A percentile compares a stretch with the other conserved stretches of the same genome.
These are phyloP conservation scores for Bremia lactucae DNA, from an alignment of 352 stramenopile genomes.

Conservation along the genomic window DNA sequence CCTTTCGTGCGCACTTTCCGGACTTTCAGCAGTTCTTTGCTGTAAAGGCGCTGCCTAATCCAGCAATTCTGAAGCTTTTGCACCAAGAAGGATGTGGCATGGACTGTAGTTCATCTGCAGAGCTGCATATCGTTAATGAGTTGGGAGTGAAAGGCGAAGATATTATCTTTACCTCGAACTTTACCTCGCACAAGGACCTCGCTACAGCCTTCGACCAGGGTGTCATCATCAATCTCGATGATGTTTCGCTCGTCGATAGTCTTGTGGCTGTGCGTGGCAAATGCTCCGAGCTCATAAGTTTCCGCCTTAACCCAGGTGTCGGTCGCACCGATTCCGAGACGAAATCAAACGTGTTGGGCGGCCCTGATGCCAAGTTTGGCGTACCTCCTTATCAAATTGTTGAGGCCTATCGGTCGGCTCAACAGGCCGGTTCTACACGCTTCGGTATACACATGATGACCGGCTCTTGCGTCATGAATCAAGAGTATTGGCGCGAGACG, in stretches of 20 bases:
- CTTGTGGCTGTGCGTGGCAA: slow-evolving; percentile 52
- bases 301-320: slow-evolving; percentile 80
- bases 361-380: slow-evolving; percentile 84
- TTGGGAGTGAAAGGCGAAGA: slow-evolving; percentile 63
- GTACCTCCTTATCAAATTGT: slow-evolving; percentile 83
- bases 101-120: slow-evolving; percentile 81
- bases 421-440: slow-evolving; percentile 64
- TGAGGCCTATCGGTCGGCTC: slow-evolving; percentile 74
- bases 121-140: slow-evolving; percentile 71
- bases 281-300: slow-evolving; percentile 81
- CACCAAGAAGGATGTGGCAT: slow-evolving; percentile 78
- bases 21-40: slow-evolving; percentile 85
- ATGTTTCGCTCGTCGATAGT: slow-evolving; percentile 74
- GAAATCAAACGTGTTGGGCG: slow-evolving; percentile 82
- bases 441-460: slow-evolving; percentile 91
- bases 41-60: slow-evolving; percentile 86
- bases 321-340: slow-evolving; percentile 84
- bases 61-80: slow-evolving; percentile 78
- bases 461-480: slow-evolving; percentile 82
- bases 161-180: slow-evolving; percentile 87
- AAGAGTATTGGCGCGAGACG: slow-evolving; percentile 85
- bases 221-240: slow-evolving; percentile 85
- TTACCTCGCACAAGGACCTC: slow-evolving; percentile 70
- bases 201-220: slow-evolving; percentile 59
- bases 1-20: slow-evolving; percentile 68